Evolutionary conservation across 1,284 basidiomycete species (phyloP), one percentile per base, ranked within the genome.

Genomic region (Cutaneotrichosporon mucoides): DNA sequence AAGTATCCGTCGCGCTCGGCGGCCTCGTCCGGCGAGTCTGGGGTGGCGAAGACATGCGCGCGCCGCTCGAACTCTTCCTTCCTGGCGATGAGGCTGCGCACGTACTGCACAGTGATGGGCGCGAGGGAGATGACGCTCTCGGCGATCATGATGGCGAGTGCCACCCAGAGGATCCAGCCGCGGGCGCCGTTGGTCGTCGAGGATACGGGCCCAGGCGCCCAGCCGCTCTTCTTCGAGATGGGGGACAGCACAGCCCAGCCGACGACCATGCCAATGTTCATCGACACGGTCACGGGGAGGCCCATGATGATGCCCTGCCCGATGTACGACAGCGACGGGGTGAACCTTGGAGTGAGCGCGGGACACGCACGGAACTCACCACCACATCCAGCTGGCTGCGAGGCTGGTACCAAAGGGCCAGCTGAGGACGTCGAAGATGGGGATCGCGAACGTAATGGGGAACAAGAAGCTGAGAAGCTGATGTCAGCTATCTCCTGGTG

Each of bases 301-400:
- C 94, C 94, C 95, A 98, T 98, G 73, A 98, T 98, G 65, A 98
- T 93, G 5, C 93, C 91, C 83, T 94, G 91, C 0, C 92, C 92
- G 42, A 94, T 85, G 70, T 93, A 95, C 3, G 89, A 91, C 49
- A 96, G 80, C 73, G 90, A 93, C 0, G 92, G 92, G 0, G 92
- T 91, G 73, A 97, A 94, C 51, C 47, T 48, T n/a, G n/a, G n/a
- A n/a, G n/a, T n/a, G n/a, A n/a, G n/a, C n/a, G n/a, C n/a, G n/a
- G n/a, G n/a, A n/a, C n/a, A n/a, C n/a, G n/a, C n/a, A n/a, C n/a
- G n/a, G n/a, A n/a, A 37, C 47, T 34, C 47, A 49, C 79, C 87
- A 90, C 92, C 93, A 98, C 34, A 94, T 80, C 93, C 94, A 98
- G 67, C 88, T 82, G 36, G 84, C 83, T 1, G 94, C 93, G 6